Evolutionary conservation across 73 alveolate genomes (phyloP).

Genomic region (Symbiodinium pilosum): DNA sequence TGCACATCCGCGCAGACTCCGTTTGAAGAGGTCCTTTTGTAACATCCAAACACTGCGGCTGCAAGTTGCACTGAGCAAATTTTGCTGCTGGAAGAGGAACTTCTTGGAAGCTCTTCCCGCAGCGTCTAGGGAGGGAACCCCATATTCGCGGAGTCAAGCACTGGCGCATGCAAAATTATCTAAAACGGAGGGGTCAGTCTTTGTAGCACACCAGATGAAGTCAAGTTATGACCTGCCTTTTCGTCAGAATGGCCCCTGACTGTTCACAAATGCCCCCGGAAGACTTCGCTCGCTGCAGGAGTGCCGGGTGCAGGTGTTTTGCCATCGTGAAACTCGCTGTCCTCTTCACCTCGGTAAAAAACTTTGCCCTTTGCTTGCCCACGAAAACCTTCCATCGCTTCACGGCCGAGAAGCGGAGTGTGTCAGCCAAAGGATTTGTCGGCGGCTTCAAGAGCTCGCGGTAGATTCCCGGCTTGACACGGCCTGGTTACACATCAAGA

Average conservation of each 20-base stretch:
- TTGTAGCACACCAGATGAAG: too few relatives aligned
- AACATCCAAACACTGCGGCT: not conserved
- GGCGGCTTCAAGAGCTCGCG: conserved; percentile 37
- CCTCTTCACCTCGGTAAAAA: too few relatives aligned
- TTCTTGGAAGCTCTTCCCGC: not conserved
- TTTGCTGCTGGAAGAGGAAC: not conserved
- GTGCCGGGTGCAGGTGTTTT: not conserved
- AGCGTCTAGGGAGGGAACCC: not conserved
- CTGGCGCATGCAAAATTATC: not conserved
- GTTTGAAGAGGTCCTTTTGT: too few relatives aligned
- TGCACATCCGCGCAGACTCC: too few relatives aligned
- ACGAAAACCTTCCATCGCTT: not conserved
- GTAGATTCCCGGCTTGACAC: conserved; percentile 74
- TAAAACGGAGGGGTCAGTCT: too few relatives aligned
- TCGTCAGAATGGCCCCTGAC: too few relatives aligned
- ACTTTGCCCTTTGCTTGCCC: too few relatives aligned
- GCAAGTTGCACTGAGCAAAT: conserved; percentile 20
- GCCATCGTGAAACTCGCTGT: not conserved
- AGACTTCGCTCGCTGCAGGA: not conserved
- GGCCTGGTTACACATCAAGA: too few relatives aligned
- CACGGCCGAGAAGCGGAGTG: not conserved
- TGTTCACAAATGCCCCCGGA: not conserved
- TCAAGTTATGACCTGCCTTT: not conserved
- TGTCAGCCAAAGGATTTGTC: not conserved
- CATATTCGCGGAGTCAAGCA: not conserved